A percentile compares a stretch with the other conserved stretches of the same genome.
Conservation (phyloP, 371 early-diverging fungal species). For the Mucor irregularis region DNA sequence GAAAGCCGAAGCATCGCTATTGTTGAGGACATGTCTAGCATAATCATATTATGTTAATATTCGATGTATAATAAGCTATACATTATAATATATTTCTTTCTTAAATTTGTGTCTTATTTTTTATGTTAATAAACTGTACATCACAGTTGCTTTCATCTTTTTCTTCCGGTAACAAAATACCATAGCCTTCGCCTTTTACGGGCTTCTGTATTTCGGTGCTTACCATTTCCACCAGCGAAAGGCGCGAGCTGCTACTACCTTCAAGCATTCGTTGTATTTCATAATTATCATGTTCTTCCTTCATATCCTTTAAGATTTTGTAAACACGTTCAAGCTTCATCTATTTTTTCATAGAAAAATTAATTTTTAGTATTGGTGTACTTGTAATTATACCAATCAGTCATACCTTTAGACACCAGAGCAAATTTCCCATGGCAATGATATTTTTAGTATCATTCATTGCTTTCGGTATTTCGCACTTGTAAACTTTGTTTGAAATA, state of each 20-base stretch:
- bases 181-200: conserved; percentile 11
- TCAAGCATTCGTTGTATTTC: conserved; percentile 4
- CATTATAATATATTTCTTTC: background rate
- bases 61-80: background rate
- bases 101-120: background rate
- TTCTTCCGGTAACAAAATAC: conserved; percentile 8
- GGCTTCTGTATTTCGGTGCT: conserved; percentile 5
- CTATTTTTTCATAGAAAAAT: background rate
- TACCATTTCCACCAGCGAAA: background rate
- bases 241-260: background rate
- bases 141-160: background rate
- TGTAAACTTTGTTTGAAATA: conserved; percentile 6
- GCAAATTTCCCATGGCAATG: conserved; percentile 12
- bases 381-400: background rate
- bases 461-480: conserved; percentile 1
- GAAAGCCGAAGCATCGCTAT: conserved; percentile 1
- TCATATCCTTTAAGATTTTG: background rate
- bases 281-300: conserved; percentile 1
- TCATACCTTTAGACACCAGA: conserved; percentile 10
- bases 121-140: background rate
- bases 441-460: conserved; percentile 4
- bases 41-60: conserved; percentile 1
- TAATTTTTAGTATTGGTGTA: background rate
- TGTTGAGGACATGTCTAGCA: conserved; percentile 3
- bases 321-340: conserved; percentile 1